A percentile compares a stretch with the other conserved stretches of the same genome.
These are phyloP conservation scores for Colletotrichum theobromicola DNA, from an alignment of 2,329 filamentous ascomycete genomes.

Conservation along the genomic window DNA sequence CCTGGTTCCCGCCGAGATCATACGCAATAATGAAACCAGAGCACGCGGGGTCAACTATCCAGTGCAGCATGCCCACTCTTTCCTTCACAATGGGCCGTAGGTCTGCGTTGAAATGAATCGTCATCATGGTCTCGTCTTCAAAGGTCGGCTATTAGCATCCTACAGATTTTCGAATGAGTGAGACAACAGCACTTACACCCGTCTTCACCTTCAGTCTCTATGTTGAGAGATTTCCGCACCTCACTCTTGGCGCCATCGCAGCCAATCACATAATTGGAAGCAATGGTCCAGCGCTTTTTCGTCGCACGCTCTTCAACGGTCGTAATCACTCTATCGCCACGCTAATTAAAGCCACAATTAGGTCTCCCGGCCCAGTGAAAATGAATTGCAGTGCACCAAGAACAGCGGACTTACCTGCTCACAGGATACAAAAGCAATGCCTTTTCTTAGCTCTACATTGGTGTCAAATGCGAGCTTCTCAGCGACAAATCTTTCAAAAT, in stretches of 20 bases:
- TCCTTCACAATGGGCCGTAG: slow-evolving; percentile 40
- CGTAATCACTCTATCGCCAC: slow-evolving; percentile 28
- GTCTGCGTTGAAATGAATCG: slow-evolving; percentile 48
- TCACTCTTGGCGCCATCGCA: slow-evolving; percentile 40
- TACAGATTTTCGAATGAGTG: background rate
- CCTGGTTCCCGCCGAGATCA: slow-evolving; percentile 43
- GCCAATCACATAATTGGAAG: slow-evolving; percentile 36
- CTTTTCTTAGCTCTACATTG: slow-evolving; percentile 35
- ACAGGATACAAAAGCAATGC: slow-evolving; percentile 36
- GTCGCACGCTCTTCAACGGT: slow-evolving; percentile 33
- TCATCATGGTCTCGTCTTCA: slow-evolving; percentile 50
- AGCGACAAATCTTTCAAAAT: slow-evolving; percentile 36
- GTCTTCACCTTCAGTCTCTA: slow-evolving; percentile 46
- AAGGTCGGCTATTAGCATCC: background rate
- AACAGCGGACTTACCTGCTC: slow-evolving; percentile 29
- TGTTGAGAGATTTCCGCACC: slow-evolving; percentile 34
- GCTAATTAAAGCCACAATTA: slow-evolving; percentile 21
- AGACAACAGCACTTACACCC: slow-evolving; percentile 33
- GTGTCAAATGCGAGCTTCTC: slow-evolving; percentile 26
- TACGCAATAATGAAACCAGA: slow-evolving; percentile 50
- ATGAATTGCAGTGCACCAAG: background rate
- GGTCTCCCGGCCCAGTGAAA: background rate
- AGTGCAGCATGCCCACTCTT: slow-evolving; percentile 48
- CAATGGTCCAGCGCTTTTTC: slow-evolving; percentile 28
- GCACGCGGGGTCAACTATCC: slow-evolving; percentile 46